Conservation (phyloP, 495 filamentous ascomycete species). For the Talaromyces stipitatus region DNA sequence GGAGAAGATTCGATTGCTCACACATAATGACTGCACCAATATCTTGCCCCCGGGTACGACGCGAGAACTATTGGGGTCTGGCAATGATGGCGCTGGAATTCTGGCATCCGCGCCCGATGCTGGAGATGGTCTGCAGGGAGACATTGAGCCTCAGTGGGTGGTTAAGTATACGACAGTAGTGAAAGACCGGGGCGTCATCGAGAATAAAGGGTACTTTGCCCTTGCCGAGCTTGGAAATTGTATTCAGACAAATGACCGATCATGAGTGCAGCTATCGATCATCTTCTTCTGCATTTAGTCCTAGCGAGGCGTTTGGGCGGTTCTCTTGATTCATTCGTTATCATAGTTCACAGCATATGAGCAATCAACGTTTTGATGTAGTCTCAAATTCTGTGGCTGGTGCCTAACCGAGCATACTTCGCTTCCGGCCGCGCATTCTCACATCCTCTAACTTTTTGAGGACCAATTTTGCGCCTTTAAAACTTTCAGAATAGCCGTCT, state of each 20-base stretch:
- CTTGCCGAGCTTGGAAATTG: constrained; percentile 58
- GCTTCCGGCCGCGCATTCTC: constrained; percentile 91
- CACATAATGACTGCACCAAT: constrained; percentile 91
- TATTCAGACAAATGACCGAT: constrained; percentile 20
- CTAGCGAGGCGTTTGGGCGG: constrained; percentile 26
- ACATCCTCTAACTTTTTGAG: constrained; percentile 86
- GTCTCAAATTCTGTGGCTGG: background rate
- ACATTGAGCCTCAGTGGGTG: constrained; percentile 86
- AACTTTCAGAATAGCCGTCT: constrained; percentile 51
- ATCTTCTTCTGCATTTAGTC: background rate
- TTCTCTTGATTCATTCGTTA: constrained; percentile 9
- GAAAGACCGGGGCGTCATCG: constrained; percentile 89
- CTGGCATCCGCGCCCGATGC: constrained; percentile 45
- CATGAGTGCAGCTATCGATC: constrained; percentile 4
- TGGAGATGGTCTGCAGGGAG: constrained; percentile 52
- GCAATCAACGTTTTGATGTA: background rate
- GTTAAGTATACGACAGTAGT: constrained; percentile 98
- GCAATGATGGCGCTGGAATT: constrained; percentile 57
- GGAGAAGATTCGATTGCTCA: constrained; percentile 78
- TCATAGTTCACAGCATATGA: constrained; percentile 4
- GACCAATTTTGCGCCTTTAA: constrained; percentile 50
- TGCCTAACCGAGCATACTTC: constrained; percentile 85
- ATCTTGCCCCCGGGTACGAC: constrained; percentile 80
- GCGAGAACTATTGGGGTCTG: constrained; percentile 67
- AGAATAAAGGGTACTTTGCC: constrained; percentile 97